Evolutionary conservation across 1,284 basidiomycete species (phyloP), one percentile per base, ranked within the genome.

Genomic region (Sporisorium graminicola): DNA sequence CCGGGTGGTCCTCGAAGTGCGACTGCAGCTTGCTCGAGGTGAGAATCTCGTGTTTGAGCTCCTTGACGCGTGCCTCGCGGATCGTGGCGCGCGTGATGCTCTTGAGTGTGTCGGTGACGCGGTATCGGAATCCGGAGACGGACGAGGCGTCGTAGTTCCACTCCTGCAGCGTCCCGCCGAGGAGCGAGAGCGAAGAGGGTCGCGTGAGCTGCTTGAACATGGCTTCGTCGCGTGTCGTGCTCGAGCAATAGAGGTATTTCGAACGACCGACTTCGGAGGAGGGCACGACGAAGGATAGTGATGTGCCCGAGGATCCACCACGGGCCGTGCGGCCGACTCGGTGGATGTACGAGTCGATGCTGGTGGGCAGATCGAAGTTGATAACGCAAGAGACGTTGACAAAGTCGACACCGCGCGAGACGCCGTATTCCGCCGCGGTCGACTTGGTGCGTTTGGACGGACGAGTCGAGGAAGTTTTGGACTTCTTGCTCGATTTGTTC

Each of bases 1-100:
- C 88, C 0, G 97, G 97, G 83, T 99, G 96, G 81, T 98, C 95
- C 82, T 98, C 95, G 73, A 99, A 99, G 86, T 99, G 96, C 2
- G 95, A 93, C 93, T 97, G 81, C 63, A 99, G 89, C 86, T 96
- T 98, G 80, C 97, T 94, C 53, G 93, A 94, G 84, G 97, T 96
- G 79, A 99, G 86, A 51, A 99, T 92, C 87, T 99, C 97, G 52
- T 91, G 88, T 86, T 97, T 96, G 80, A 99, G 87, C 87, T 99
- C 97, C 86, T 96, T 96, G 57, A 98, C 89, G 74, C 95, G 88
- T 1, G 97, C 97, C 86, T 99, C 97, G 77, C 91, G 90, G 69
- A 99, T 91, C 6, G 92, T 91, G 65, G 90, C 91, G 72, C 91
- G 89, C 56, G 96, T 99, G 26, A 98, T 95, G 57, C 92, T 90